Percentiles rank a stretch among this genome's conserved stretches.
These are phyloP conservation scores for Boletus subparvulus DNA, from an alignment of 768 basidiomycete genomes.

Conservation along the genomic window DNA sequence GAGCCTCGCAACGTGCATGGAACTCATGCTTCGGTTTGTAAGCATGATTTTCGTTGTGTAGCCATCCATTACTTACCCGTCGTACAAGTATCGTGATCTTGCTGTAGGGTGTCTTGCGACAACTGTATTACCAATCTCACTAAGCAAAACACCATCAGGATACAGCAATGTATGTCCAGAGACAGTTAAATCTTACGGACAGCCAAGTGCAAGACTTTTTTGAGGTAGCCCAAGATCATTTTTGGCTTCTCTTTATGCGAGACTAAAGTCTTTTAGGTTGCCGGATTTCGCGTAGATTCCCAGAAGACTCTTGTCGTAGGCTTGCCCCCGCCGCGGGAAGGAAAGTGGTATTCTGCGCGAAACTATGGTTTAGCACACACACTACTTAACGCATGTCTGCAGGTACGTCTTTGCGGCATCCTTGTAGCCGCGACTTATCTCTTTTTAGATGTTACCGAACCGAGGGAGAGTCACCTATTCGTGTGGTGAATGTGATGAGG, in stretches of 20 bases:
- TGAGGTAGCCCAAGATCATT: conserved; percentile 31
- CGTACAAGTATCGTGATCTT: conserved; percentile 42
- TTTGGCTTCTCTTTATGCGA: not conserved
- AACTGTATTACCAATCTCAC: not conserved
- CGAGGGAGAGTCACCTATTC: conserved; percentile 33
- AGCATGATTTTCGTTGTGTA: conserved; percentile 5
- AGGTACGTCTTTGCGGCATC: conserved; percentile 24
- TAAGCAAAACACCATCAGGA: conserved; percentile 32
- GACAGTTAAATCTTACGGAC: conserved; percentile 41
- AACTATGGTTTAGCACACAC: conserved; percentile 47
- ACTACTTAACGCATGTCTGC: conserved; percentile 36
- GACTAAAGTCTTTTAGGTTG: conserved; percentile 29
- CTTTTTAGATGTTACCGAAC: conserved; percentile 44
- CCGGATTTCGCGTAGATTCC: conserved; percentile 42
- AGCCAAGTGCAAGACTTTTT: conserved; percentile 46
- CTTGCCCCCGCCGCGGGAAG: conserved; percentile 40
- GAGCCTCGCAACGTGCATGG: conserved; percentile 40
- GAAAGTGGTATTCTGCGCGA: conserved; percentile 35
- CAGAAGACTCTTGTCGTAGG: conserved; percentile 44
- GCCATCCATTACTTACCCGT: not conserved
- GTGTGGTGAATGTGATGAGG: conserved; percentile 19
- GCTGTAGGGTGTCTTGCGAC: conserved; percentile 23
- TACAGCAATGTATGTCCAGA: conserved; percentile 43
- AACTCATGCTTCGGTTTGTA: conserved; percentile 36
- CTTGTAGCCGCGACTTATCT: not conserved